A percentile compares a stretch with the other conserved stretches of the same genome.
Evolutionary conservation across 148 eudicot genomes (phyloP).

Genomic region (Tetragonia tetragonoides): DNA sequence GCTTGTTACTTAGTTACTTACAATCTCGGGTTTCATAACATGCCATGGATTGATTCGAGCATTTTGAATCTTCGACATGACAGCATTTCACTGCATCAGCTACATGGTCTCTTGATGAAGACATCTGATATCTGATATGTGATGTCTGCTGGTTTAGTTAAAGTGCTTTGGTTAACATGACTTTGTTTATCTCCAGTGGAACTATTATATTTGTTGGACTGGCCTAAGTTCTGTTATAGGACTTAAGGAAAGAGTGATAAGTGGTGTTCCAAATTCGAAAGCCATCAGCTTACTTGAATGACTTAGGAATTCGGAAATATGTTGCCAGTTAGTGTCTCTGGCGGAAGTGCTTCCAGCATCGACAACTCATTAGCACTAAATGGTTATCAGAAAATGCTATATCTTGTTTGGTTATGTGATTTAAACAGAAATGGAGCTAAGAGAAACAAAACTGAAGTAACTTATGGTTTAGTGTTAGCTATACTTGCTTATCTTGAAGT

Average conservation of each 20-base stretch:
- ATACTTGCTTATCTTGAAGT: no score
- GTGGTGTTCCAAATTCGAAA: no score
- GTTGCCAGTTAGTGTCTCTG: neutral
- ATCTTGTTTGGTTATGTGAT: neutral
- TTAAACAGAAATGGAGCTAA: neutral
- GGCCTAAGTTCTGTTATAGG: neutral
- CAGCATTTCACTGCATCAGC: neutral
- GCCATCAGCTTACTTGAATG: neutral
- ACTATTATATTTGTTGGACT: neutral
- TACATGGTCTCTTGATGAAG: neutral
- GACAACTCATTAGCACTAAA: no score
- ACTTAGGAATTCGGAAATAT: neutral
- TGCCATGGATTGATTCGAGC: neutral
- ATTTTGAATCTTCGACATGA: neutral
- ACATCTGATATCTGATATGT: neutral
- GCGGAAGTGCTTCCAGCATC: neutral
- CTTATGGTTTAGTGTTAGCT: no score
- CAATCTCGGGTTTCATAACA: neutral
- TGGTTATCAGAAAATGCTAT: neutral
- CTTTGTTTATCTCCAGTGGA: neutral
- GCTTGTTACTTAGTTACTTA: neutral
- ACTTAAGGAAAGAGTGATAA: neutral
- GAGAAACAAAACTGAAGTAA: neutral
- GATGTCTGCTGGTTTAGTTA: neutral
- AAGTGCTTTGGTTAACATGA: neutral